A percentile compares a stretch with the other conserved stretches of the same genome.
Evolutionary conservation across 257 asterid genomes (phyloP).

Genomic region (Nicotiana undulata): DNA sequence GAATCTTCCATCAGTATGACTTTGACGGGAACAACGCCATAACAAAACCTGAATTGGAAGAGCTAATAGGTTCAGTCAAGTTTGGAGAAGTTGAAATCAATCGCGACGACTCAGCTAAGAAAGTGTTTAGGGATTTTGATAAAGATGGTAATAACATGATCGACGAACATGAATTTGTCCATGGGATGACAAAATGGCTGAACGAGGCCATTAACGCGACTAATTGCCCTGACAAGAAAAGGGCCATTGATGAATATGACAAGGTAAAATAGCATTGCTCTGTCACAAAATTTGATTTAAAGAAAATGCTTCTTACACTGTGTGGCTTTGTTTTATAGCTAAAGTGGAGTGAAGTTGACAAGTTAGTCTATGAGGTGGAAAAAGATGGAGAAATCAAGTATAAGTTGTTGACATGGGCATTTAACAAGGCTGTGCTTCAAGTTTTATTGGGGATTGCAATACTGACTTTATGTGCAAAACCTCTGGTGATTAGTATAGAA

Average conservation of each 20-base stretch:
- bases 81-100: constrained; percentile 21
- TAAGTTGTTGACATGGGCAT: constrained; percentile 18
- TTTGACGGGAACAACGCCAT: constrained; percentile 22
- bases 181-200: constrained; percentile 42
- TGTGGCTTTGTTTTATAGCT: constrained; percentile 20
- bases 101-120: constrained; percentile 20
- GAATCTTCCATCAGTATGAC: constrained; percentile 27
- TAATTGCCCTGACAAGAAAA: neutral
- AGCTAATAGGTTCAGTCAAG: constrained; percentile 21
- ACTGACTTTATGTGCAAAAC: constrained; percentile 44
- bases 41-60: constrained; percentile 30
- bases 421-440: constrained; percentile 26
- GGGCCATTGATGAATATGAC: constrained; percentile 24
- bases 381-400: constrained; percentile 12
- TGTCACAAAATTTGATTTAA: neutral
- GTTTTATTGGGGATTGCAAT: constrained; percentile 35
- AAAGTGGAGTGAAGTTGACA: constrained; percentile 33
- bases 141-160: constrained; percentile 20
- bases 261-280: constrained; percentile 17
- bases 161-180: constrained; percentile 26
- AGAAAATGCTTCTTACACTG: neutral
- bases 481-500: constrained; percentile 35
- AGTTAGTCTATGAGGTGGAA: constrained; percentile 19
- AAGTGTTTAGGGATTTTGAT: constrained; percentile 36
- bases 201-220: constrained; percentile 18